phyloP scores from a whole-genome alignment of 1,284 basidiomycete species.

The Irpex sp. region DNA sequence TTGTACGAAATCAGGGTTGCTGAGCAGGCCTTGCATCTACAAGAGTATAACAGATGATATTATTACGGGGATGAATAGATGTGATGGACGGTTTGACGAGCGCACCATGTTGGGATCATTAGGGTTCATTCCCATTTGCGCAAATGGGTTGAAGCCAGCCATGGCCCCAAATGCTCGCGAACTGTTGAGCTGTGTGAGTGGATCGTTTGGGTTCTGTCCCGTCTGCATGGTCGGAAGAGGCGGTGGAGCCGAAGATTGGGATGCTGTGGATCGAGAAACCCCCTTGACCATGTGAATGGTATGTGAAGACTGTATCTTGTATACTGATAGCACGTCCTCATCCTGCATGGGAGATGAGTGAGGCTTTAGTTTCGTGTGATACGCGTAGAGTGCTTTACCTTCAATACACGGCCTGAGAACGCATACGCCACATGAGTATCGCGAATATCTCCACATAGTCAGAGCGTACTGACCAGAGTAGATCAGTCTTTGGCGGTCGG shows the following conservation, averaged over 20 bases:
- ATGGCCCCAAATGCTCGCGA: slow-evolving; percentile 61
- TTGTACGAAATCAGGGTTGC: slow-evolving; percentile 43
- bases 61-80: neutral
- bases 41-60: neutral
- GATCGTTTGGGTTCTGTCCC: slow-evolving; percentile 77
- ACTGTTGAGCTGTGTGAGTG: slow-evolving; percentile 68
- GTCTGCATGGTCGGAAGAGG: slow-evolving; percentile 75
- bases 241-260: slow-evolving; percentile 24
- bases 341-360: slow-evolving; percentile 47
- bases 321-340: slow-evolving; percentile 73
- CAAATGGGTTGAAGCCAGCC: slow-evolving; percentile 84
- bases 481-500: slow-evolving; percentile 80
- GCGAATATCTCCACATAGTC: neutral
- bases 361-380: neutral
- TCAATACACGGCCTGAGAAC: slow-evolving; percentile 59
- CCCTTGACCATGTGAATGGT: slow-evolving; percentile 95
- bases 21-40: slow-evolving; percentile 82
- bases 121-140: slow-evolving; percentile 78
- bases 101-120: slow-evolving; percentile 88
- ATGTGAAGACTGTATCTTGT: slow-evolving; percentile 85
- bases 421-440: neutral
- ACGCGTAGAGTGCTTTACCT: slow-evolving; percentile 36
- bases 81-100: neutral
- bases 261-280: slow-evolving; percentile 47
- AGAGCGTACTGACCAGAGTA: slow-evolving; percentile 66